Evolutionary conservation across 2,329 filamentous ascomycete species (phyloP).

Genomic region (Apiospora hydei): DNA sequence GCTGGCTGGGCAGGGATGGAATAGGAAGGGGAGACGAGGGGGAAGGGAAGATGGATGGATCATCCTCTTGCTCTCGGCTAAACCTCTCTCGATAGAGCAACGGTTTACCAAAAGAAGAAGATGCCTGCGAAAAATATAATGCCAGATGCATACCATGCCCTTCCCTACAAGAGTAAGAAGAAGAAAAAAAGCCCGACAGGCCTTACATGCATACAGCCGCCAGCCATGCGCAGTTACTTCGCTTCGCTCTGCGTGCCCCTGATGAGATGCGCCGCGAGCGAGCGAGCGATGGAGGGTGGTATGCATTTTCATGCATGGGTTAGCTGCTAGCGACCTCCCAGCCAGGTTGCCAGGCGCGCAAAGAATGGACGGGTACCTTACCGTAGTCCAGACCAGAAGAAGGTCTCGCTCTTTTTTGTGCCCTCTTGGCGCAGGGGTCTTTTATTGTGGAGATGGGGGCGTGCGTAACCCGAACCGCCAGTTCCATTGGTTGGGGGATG

Average conservation of each 20-base stretch:
- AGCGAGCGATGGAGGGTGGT: background rate
- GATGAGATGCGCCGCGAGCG: background rate
- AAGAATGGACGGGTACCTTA: constrained; percentile 22
- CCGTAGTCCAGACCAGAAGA: constrained; percentile 21
- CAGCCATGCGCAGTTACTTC: background rate
- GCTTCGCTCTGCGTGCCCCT: background rate
- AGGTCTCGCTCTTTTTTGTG: background rate
- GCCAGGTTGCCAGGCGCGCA: background rate
- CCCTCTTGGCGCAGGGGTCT: constrained; percentile 7
- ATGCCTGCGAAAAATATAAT: background rate
- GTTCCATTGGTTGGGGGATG: constrained; percentile 3
- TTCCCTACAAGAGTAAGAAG: background rate
- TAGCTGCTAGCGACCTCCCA: background rate
- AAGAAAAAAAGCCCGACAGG: background rate
- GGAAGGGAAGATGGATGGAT: background rate
- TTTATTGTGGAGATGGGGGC: constrained; percentile 14
- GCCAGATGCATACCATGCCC: background rate
- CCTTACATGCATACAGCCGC: background rate
- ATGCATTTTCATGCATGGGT: constrained; percentile 17
- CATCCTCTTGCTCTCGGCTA: background rate
- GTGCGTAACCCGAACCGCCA: constrained; percentile 9
- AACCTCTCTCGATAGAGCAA: background rate
- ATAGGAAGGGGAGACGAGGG: background rate
- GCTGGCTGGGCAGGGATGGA: background rate
- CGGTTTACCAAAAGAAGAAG: background rate